Evolutionary conservation across 2,329 filamentous ascomycete genomes (phyloP).

Genomic region (Ascochyta lentis): DNA sequence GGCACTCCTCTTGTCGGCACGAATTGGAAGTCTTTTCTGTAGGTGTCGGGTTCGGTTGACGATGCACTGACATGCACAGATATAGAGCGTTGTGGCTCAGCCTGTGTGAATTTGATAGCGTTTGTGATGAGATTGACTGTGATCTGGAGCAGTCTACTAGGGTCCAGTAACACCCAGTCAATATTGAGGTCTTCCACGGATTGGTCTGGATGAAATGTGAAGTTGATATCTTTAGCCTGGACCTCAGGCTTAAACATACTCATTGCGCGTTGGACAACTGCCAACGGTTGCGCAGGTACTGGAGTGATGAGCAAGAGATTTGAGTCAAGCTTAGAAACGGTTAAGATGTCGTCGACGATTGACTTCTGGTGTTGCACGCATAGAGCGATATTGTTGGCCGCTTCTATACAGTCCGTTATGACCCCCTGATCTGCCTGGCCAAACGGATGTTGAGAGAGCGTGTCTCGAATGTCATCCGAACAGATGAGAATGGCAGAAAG

Average conservation of each 20-base stretch:
- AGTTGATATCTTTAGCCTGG: slow-evolving; percentile 39
- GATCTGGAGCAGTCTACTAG: slow-evolving; percentile 52
- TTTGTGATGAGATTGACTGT: slow-evolving; percentile 54
- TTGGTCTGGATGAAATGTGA: slow-evolving; percentile 40
- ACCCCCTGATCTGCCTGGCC: slow-evolving; percentile 20
- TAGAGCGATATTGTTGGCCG: slow-evolving; percentile 51
- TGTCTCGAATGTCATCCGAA: slow-evolving; percentile 42
- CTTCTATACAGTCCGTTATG: slow-evolving; percentile 37
- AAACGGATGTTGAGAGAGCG: slow-evolving; percentile 30
- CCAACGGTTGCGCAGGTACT: slow-evolving; percentile 46
- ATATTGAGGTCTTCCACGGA: slow-evolving; percentile 44
- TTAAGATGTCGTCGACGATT: slow-evolving; percentile 46
- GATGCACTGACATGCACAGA: slow-evolving; percentile 48
- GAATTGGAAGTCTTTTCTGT: slow-evolving; percentile 30
- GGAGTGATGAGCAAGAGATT: slow-evolving; percentile 45
- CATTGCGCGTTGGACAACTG: slow-evolving; percentile 43
- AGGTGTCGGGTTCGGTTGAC: slow-evolving; percentile 40
- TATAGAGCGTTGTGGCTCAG: slow-evolving; percentile 44
- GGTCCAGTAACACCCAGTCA: slow-evolving; percentile 53
- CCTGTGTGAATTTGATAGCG: slow-evolving; percentile 56
- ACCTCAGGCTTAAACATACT: slow-evolving; percentile 50
- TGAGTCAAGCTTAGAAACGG: slow-evolving; percentile 42
- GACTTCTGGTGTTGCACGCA: slow-evolving; percentile 46
- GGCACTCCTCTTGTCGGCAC: slow-evolving; percentile 31
- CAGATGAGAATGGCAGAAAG: slow-evolving; percentile 44